A percentile compares a stretch with the other conserved stretches of the same genome.
These are phyloP conservation scores for Byssochlamys sp. DNA, from an alignment of 2,329 filamentous ascomycete species.

Conservation along the genomic window DNA sequence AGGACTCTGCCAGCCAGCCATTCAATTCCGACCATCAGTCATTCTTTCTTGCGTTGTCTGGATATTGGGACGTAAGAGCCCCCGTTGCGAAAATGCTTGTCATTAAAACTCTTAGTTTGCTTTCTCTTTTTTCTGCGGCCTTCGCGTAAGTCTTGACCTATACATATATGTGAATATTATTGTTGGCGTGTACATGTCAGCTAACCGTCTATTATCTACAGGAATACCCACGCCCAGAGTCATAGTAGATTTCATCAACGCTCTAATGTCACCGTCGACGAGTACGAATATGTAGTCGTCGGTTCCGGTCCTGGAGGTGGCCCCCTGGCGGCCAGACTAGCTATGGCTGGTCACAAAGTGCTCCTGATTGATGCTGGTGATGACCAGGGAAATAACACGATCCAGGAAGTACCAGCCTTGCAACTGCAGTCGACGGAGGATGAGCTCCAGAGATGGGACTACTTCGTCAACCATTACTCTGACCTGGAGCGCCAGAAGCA, in stretches of 20 bases:
- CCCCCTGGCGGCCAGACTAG: constrained; percentile 26
- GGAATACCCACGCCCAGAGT: not conserved
- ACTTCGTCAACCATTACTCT: constrained; percentile 54
- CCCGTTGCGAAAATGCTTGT: constrained; percentile 6
- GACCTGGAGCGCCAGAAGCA: constrained; percentile 44
- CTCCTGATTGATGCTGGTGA: constrained; percentile 37
- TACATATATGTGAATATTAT: not conserved
- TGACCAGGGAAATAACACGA: constrained; percentile 43
- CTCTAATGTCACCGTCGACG: constrained; percentile 8
- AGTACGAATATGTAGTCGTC: constrained; percentile 32
- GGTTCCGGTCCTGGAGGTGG: constrained; percentile 30
- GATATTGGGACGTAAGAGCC: not conserved
- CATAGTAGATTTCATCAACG: not conserved
- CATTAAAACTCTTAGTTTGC: constrained; percentile 5
- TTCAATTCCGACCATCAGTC: not conserved
- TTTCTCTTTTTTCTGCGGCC: constrained; percentile 8
- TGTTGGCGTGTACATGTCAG: not conserved
- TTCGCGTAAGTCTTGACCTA: constrained; percentile 8
- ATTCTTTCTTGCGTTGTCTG: not conserved
- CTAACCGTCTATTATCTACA: not conserved
- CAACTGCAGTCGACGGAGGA: constrained; percentile 48
- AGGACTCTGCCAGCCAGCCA: not conserved
- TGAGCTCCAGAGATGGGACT: constrained; percentile 50
- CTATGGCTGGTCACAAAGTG: constrained; percentile 24
- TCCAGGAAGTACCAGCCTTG: constrained; percentile 48